Percentiles rank a stretch among this genome's conserved stretches.
Conservation (phyloP, 176 grass and related monocot species). For the Oryza longistaminata region DNA sequence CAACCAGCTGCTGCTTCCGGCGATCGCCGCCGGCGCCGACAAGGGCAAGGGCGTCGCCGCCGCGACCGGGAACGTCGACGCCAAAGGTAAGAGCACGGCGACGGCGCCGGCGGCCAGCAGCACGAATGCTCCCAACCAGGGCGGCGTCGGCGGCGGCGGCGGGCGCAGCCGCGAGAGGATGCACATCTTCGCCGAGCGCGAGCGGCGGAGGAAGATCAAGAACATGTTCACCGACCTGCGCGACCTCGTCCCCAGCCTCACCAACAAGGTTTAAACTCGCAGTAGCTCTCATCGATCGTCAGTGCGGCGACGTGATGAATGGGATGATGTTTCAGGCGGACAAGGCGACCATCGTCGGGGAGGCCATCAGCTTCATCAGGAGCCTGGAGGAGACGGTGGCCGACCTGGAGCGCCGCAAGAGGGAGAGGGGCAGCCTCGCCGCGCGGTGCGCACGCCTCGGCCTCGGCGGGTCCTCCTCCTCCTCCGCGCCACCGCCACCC, state of each 20-base stretch:
- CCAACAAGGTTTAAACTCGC: slow-evolving; percentile 33
- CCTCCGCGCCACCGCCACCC: background rate
- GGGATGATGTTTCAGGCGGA: slow-evolving; percentile 35
- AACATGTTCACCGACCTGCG: slow-evolving; percentile 47
- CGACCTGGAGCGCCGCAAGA: slow-evolving; percentile 54
- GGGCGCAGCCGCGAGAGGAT: background rate
- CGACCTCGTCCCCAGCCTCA: slow-evolving; percentile 42
- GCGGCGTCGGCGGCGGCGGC: background rate
- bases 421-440: slow-evolving; percentile 27
- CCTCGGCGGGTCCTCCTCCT: background rate
- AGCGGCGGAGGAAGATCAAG: slow-evolving; percentile 53
- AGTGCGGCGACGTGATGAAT: background rate
- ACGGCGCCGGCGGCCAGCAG: background rate
- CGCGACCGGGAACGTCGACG: background rate
- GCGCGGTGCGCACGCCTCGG: background rate
- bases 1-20: background rate
- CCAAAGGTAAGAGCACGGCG: slow-evolving; percentile 6
- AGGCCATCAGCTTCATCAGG: slow-evolving; percentile 69
- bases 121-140: background rate
- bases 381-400: slow-evolving; percentile 42
- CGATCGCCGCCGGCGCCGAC: background rate
- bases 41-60: background rate
- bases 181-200: slow-evolving; percentile 46
- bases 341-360: slow-evolving; percentile 58
- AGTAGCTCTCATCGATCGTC: background rate